Evolutionary conservation across 2,329 filamentous ascomycete species (phyloP).

Genomic region (Fusarium caatingaense): DNA sequence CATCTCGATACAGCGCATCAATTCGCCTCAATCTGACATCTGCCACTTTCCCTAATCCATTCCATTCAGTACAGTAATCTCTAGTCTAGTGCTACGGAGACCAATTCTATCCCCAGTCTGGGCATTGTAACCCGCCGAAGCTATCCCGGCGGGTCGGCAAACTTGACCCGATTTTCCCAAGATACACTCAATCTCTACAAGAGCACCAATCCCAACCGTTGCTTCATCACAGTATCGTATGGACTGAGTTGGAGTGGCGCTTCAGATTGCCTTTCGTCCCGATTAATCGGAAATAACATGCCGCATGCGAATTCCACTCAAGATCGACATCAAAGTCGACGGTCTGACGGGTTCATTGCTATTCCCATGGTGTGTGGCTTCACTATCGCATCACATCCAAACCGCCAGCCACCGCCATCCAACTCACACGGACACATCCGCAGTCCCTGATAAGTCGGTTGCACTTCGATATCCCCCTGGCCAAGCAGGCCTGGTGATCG

Average conservation of each 20-base stretch:
- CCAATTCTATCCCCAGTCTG: conserved; percentile 10
- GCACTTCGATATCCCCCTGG: not conserved
- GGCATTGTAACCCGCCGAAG: not conserved
- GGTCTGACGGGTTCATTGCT: not conserved
- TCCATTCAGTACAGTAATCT: not conserved
- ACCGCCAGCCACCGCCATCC: not conserved
- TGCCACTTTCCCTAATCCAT: conserved; percentile 5
- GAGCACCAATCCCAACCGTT: not conserved
- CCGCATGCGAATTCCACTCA: not conserved
- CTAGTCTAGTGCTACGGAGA: not conserved
- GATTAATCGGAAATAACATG: not conserved
- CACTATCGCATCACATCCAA: not conserved
- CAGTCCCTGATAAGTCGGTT: not conserved
- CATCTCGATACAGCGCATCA: not conserved
- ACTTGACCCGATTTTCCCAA: not conserved
- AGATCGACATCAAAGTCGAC: not conserved
- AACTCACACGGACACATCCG: not conserved
- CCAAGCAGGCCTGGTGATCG: not conserved
- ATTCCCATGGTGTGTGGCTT: not conserved
- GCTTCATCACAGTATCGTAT: not conserved
- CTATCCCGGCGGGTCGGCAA: not conserved
- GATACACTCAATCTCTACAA: not conserved
- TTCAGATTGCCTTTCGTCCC: not conserved
- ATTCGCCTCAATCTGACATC: conserved; percentile 10
- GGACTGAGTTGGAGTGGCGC: not conserved